Evolutionary conservation across 495 filamentous ascomycete species (phyloP), one percentile per base, ranked within the genome.

Genomic region (Astrothelium macrocarpum): DNA sequence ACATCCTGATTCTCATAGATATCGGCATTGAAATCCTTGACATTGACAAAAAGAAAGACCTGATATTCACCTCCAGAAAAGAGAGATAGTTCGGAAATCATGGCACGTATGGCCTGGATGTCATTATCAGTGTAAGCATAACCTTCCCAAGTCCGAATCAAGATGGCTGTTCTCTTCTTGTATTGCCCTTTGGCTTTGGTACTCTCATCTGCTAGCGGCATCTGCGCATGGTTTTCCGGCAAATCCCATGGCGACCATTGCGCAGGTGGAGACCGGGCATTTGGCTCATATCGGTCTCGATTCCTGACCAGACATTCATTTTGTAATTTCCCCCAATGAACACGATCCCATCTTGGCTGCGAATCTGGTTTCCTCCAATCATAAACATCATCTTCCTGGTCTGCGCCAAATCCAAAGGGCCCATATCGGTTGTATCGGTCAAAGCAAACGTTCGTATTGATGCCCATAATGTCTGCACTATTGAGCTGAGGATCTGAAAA

Each of bases 21-120:
- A 2, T 79, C 73, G 49, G 83, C 68, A 32, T 74, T 68, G 58
- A 73, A 62, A 61, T 90, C 82, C 64, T 85, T 89, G 64, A 89
- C 81, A 59, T 94, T 86, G 26, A 93, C 81, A 61, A 92, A 79
- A 2, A 94, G 74, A 67, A 87, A 88, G 34, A 94, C 82, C 67
- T 89, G 80, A 70, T 90, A 93, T 74, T 90, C 86, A 12, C 84
- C 88, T 1, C 90, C 90, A 9, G 87, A 85, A 58, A 83, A 79
- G 16, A 95, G 74, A 4, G 82, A 82, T 31, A 91, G 75, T 72
- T 94, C 90, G 23, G 82, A 85, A 65, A 94, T 81, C 60, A 93
- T 75, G 1, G 89, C 80, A 23, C 90, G 86, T 53, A 95, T 83
- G 14, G 84, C 81, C 66, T 86, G 80, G 65, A 84, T 82, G 67